Evolutionary conservation across 257 asterid genomes (phyloP), one percentile per base, ranked within the genome.

Genomic region (Mitragyna speciosa): DNA sequence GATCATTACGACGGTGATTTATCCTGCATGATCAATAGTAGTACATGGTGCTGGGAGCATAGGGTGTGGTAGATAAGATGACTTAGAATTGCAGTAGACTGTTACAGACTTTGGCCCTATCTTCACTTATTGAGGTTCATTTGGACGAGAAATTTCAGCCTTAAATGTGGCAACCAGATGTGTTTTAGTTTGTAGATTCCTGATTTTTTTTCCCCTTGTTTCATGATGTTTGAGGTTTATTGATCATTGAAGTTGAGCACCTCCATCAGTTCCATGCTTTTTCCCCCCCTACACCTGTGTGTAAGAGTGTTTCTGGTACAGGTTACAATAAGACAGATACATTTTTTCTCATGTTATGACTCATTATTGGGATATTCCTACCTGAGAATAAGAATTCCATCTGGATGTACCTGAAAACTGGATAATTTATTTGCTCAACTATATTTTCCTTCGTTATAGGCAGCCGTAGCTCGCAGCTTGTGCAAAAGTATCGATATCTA

Each of bases 381-480:
- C 12, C 56, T 28, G 12, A 12, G 39, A 45, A 33, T n/a, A 31
- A 33, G 31, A 1, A 51, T 73, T 31, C 54, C 43, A 28, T 49
- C 65, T 49, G 63, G 45, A 48, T 26, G 45, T 49, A 15, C 17
- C 51, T 72, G 26, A 49, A 3, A 6, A 48, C 22, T 39, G 20
- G 12, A 52, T 33, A 30, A 19, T 43, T 73, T 17, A 20, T 63
- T 26, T 63, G 10, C 56, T 17, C 1, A 22, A 49, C 20, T 47
- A 5, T 71, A 30, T 70, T 48, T 76, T n/a, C 69, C 75, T 78
- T 73, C 77, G 51, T 82, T 86, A 73, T 91, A 95, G 99, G 92
- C 87, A 76, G 96, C 97, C 78, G 98, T 94, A 20, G 98, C 97
- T 61, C 97, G 86, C 83, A 86, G 97, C 88, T 91, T 93, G 76